phyloP scores from a whole-genome alignment of 23 red algal species.

The Agarophyton chilense region DNA sequence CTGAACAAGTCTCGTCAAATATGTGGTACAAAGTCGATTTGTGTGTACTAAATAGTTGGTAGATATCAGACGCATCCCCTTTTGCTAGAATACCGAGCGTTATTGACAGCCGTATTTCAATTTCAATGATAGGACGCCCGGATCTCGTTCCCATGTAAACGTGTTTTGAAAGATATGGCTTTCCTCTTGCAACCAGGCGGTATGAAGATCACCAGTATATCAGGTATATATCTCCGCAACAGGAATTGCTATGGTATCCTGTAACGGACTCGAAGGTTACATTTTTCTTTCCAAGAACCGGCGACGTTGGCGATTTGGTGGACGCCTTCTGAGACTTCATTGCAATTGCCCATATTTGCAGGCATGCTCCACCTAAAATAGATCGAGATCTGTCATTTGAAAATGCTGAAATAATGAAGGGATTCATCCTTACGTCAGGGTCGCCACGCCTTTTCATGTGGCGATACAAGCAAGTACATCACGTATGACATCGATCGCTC shows the following conservation, averaged over 20 bases:
- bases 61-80: background rate
- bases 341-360: too few relatives aligned
- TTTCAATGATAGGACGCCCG: background rate
- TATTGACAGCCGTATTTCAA: background rate
- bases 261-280: constrained; percentile 16
- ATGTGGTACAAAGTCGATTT: background rate
- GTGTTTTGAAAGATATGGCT: background rate
- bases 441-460: too few relatives aligned
- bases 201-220: background rate
- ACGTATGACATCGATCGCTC: too few relatives aligned
- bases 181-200: background rate
- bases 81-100: background rate
- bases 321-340: too few relatives aligned
- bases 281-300: background rate
- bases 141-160: background rate
- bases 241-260: background rate
- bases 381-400: too few relatives aligned
- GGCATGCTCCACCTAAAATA: too few relatives aligned
- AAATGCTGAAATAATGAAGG: too few relatives aligned
- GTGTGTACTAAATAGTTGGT: background rate
- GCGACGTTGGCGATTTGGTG: background rate
- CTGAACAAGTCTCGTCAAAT: background rate
- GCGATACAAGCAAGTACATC: too few relatives aligned
- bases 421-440: too few relatives aligned
- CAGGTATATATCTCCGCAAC: background rate